phyloP scores from a whole-genome alignment of 2,329 filamentous ascomycete genomes.

The Mariannaea elegans region DNA sequence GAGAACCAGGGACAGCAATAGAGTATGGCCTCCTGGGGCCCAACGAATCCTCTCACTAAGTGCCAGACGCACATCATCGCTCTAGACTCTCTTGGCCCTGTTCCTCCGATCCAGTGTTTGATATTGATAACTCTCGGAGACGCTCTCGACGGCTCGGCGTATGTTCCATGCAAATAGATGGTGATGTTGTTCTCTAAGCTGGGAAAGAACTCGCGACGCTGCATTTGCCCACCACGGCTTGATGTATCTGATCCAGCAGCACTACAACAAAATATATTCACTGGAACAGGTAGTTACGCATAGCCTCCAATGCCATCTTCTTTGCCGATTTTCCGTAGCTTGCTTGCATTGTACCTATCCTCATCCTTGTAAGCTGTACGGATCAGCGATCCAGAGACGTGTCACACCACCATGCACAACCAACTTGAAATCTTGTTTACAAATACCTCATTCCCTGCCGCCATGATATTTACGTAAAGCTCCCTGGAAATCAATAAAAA shows the following conservation, averaged over 20 bases:
- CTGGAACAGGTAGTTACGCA: constrained; percentile 1
- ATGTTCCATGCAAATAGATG: not conserved
- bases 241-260: constrained; percentile 3
- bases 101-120: constrained; percentile 15
- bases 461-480: constrained; percentile 22
- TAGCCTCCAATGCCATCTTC: not conserved
- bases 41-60: constrained; percentile 1
- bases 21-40: not conserved
- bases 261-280: not conserved
- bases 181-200: not conserved
- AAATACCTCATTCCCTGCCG: constrained; percentile 30
- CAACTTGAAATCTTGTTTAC: constrained; percentile 21
- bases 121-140: constrained; percentile 16
- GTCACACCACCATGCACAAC: constrained; percentile 24
- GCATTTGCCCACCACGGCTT: constrained; percentile 11
- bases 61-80: constrained; percentile 12
- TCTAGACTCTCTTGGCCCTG: constrained; percentile 9
- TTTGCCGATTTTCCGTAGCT: not conserved
- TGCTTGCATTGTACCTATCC: not conserved
- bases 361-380: constrained; percentile 1
- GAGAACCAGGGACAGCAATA: not conserved
- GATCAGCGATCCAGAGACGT: not conserved
- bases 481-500: constrained; percentile 31
- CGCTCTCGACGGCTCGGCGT: constrained; percentile 1
- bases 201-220: not conserved